Evolutionary conservation across 176 grass and related monocot species (phyloP), one percentile per base, ranked within the genome.

Genomic region (Eleusine coracana): DNA sequence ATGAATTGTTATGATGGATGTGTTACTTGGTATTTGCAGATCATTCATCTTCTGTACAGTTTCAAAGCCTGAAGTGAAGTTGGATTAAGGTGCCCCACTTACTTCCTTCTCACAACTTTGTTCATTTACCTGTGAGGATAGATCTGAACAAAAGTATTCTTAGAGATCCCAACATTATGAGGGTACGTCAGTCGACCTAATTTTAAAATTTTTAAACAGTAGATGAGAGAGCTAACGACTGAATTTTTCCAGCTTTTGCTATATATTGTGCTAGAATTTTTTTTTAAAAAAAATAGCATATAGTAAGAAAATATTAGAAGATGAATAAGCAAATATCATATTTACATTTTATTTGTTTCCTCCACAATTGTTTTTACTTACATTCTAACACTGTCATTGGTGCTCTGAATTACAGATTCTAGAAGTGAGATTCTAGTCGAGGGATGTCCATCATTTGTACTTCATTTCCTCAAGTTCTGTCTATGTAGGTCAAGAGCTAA

Each of bases 1-100:
- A 60, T 77, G 49, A 73, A 70, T 66, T 64, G 40, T 67, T 61
- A 68, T 71, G 67, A 71, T 56, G 23, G 17, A 39, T 71, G 38
- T 17, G 3, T 84, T 70, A 17, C 52, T 29, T 82, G 56, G 29
- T 51, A 29, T 85, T 60, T 85, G 49, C 76, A 87, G 85, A 87
- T 60, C 27, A 82, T 80, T 76, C 71, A 51, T 83, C 85, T 85
- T 72, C 49, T 85, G 85, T 85, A 66, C 76, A 84, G 58, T 82
- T 49, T 68, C 27, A 88, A 86, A 86, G 39, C 61, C 27, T 69
- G 41, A 69, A 86, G 46, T 83, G 42, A 90, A 63, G 61, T 79
- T 90, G 74, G 62, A 86, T 83, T 82, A 80, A 86, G 84, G 84
- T 90, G 58, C 73, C 45, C 10, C 9, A 64, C 54, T 41, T 70